Percentiles rank a stretch among this genome's conserved stretches.
These are phyloP conservation scores for Nemania bipapillata DNA, from an alignment of 2,329 filamentous ascomycete genomes.

Conservation along the genomic window DNA sequence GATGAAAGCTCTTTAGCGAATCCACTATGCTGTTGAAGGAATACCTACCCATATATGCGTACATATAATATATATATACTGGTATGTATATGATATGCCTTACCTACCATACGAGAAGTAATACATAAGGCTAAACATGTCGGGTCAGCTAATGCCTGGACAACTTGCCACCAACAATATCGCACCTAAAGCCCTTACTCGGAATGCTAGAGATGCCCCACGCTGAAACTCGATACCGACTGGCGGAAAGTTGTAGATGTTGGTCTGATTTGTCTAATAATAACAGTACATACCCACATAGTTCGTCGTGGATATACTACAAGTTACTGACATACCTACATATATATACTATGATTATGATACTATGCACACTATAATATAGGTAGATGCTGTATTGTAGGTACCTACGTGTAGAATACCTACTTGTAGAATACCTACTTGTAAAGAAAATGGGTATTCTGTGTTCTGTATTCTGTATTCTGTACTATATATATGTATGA, in stretches of 20 bases:
- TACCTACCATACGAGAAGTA: neutral
- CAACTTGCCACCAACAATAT: neutral
- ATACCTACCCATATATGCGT: neutral
- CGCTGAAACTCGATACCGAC: slow-evolving; percentile 6
- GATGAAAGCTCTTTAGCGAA: slow-evolving; percentile 18
- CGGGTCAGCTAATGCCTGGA: neutral
- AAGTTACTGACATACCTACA: neutral
- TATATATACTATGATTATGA: neutral
- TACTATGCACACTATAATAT: neutral
- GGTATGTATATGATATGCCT: too few species aligned
- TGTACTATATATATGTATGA: too few species aligned
- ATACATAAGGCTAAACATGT: neutral
- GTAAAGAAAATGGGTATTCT: too few species aligned
- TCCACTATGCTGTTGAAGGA: neutral
- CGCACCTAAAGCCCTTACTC: neutral
- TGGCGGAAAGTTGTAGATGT: neutral
- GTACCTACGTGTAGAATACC: neutral
- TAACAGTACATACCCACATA: slow-evolving; percentile 16
- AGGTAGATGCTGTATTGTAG: neutral
- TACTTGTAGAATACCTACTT: too few species aligned
- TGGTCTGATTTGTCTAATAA: slow-evolving; percentile 25
- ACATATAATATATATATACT: neutral
- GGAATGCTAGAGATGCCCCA: neutral
- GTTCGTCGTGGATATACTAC: neutral
- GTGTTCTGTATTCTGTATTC: too few species aligned